Percentiles rank a stretch among this genome's conserved stretches.
phyloP scores from a whole-genome alignment of 805 yeast species.

The Yamadazyma akitaensis region DNA sequence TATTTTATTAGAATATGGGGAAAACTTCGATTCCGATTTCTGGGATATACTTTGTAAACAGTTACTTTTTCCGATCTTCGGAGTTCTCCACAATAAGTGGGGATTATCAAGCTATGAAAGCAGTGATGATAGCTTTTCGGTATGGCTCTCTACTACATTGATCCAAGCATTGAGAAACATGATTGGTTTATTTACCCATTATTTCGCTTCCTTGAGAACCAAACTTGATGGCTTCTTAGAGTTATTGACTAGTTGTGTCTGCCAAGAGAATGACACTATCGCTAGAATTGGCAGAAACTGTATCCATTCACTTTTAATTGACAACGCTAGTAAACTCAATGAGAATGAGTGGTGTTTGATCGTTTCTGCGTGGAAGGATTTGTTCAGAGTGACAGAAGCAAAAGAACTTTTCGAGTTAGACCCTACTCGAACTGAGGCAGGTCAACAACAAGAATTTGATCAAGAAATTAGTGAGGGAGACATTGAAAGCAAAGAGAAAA shows the following conservation, averaged over 20 bases:
- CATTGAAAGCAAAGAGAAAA: constrained; percentile 32
- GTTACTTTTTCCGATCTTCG: constrained; percentile 86
- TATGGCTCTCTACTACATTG: constrained; percentile 95
- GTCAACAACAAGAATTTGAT: background rate
- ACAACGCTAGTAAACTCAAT: constrained; percentile 64
- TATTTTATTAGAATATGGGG: constrained; percentile 74
- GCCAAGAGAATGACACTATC: constrained; percentile 95
- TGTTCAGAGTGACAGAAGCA: constrained; percentile 85
- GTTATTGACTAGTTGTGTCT: constrained; percentile 79
- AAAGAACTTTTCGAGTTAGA: constrained; percentile 70
- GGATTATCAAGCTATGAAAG: constrained; percentile 58
- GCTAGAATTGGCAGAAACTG: constrained; percentile 93
- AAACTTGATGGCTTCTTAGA: constrained; percentile 78
- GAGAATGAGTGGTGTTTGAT: constrained; percentile 73
- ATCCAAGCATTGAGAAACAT: constrained; percentile 91
- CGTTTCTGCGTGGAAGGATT: constrained; percentile 57
- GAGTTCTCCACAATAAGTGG: constrained; percentile 73
- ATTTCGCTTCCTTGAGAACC: constrained; percentile 70
- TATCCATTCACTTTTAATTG: constrained; percentile 71
- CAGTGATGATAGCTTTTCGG: constrained; percentile 80
- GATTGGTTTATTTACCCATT: constrained; percentile 78
- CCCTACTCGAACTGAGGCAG: constrained; percentile 29
- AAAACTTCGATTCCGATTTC: constrained; percentile 64
- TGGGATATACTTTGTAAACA: constrained; percentile 82
- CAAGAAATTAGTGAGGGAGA: constrained; percentile 14